Conservation (phyloP, 805 yeast genomes). For the Candida insectorum region DNA sequence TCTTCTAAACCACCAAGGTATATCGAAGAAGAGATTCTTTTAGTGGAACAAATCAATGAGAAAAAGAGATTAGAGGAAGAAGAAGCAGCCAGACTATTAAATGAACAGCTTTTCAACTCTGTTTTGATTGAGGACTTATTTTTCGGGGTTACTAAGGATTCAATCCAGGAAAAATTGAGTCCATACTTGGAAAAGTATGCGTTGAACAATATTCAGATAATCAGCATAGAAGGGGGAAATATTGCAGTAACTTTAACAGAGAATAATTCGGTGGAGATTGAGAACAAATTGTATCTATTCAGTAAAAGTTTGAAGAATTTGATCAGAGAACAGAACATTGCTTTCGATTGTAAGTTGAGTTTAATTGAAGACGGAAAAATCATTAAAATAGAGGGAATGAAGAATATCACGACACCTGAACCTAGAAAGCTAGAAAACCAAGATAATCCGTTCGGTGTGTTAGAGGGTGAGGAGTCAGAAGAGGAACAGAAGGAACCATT, state of each 20-base stretch:
- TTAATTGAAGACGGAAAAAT: constrained; percentile 26
- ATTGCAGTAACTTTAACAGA: constrained; percentile 1
- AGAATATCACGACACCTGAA: no score
- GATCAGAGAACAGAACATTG: constrained; percentile 41
- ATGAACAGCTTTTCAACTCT: constrained; percentile 42
- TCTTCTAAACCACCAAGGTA: constrained; percentile 33
- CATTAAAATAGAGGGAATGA: constrained; percentile 4
- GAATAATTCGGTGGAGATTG: constrained; percentile 33
- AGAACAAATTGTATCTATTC: constrained; percentile 40
- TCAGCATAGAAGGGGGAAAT: constrained; percentile 4
- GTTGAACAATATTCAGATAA: not conserved
- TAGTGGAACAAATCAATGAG: constrained; percentile 30
- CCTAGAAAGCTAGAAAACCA: constrained; percentile 7
- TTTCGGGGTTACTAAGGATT: constrained; percentile 46
- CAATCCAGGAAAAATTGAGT: constrained; percentile 32
- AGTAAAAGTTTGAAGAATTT: constrained; percentile 29
- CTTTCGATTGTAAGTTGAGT: constrained; percentile 48
- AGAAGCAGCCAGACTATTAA: constrained; percentile 16
- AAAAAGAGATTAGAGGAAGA: constrained; percentile 17
- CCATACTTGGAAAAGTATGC: constrained; percentile 16
- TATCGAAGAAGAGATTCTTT: constrained; percentile 17
- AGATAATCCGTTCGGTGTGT: constrained; percentile 6
- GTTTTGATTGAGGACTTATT: constrained; percentile 51
- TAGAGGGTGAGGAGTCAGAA: constrained; percentile 2
- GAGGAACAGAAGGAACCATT: not conserved